Evolutionary conservation across 23 red algal species (phyloP), one percentile per base, ranked within the genome.

Genomic region (Gracilaria gracilis): DNA sequence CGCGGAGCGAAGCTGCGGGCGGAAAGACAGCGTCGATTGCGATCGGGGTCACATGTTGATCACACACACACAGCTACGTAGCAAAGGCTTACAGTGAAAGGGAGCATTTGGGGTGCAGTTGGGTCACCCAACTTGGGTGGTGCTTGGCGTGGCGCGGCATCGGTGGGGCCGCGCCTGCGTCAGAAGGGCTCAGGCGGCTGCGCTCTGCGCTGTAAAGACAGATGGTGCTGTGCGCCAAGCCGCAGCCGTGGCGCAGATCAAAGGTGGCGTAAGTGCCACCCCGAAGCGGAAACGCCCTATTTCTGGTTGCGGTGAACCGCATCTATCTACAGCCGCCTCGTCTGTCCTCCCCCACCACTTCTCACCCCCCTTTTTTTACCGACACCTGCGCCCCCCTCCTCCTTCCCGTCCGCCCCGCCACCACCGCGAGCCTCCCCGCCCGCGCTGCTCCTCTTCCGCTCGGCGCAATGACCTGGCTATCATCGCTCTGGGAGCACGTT

Each of bases 401-500:
- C 48, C 9, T 50, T 38, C 49, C 29, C 8, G 24, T 34, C 15
- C 53, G 49, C 38, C 53, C 59, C 3, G 19, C 25, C 78, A n/a
- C n/a, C n/a, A 24, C 27, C 24, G 27, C 78, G 54, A 37, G 28
- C 78, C 33, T 57, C 51, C 42, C 78, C 53, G 37, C 65, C 61
- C 31, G 27, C 61, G 20, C 61, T 35, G 37, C 61, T 65, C 61
- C 20, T 80, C 54, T 23, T 24, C 34, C 50, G 21, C 42, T 16
- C 78, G 51, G 23, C 38, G 33, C 78, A 61, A 67, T 85, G 72
- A 77, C 72, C 46, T 77, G 72, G 72, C 46, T 77, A 33, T 25
- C 38, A 0, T 77, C 72, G 39, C 72, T 77, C 46, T 50, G 38
- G 38, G 72, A 77, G 72, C 72, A 51, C 23, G 72, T 77, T 46